Evolutionary conservation across 148 eudicot species (phyloP), one percentile per base, ranked within the genome.

Genomic region (Bassia scoparia): DNA sequence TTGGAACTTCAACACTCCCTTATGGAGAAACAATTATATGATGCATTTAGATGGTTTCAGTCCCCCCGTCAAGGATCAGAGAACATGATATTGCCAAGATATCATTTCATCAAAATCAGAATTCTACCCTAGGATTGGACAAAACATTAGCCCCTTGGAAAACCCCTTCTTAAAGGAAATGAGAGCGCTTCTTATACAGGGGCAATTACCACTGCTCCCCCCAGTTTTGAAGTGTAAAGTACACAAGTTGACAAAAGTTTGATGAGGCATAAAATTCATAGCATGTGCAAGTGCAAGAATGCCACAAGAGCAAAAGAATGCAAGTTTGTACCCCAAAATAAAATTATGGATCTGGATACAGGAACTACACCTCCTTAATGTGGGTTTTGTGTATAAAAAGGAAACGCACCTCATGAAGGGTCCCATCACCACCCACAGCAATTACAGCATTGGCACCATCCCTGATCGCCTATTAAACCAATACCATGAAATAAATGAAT

Each of bases 361-460:
- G 21, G 20, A 71, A 44, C 56, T 9, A 23, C 38, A 54, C 53
- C 59, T 18, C 17, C 7, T 59, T 44, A 20, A 46, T 21, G 33
- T 30, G 52, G 17, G 23, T 34, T 54, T 49, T 24, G 27, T 20
- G 17, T 21, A 54, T 74, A 27, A 62, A 44, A 74, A 74, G 55
- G 4, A 64, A 65, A 34, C 82, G 71, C 66, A 94, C 98, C 97
- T 94, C 97, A 70, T 94, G 98, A 79, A 94, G 97, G 30, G 98
- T 94, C 72, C 98, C 98, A 78, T 94, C 98, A 75, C 98, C 98
- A 58, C 98, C 98, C 62, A 94, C 98, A 17, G 98, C 97, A 82
- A 94, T 74, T 61, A 94, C 97, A 5, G 98, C 98, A 85, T 86
- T 85, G 66, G 91, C 98, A 72, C 98, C 98, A 64, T 90, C 93